A percentile compares a stretch with the other conserved stretches of the same genome.
Evolutionary conservation across 192 early-diverging fungal species (phyloP).

Genomic region (Coemansia erecta): DNA sequence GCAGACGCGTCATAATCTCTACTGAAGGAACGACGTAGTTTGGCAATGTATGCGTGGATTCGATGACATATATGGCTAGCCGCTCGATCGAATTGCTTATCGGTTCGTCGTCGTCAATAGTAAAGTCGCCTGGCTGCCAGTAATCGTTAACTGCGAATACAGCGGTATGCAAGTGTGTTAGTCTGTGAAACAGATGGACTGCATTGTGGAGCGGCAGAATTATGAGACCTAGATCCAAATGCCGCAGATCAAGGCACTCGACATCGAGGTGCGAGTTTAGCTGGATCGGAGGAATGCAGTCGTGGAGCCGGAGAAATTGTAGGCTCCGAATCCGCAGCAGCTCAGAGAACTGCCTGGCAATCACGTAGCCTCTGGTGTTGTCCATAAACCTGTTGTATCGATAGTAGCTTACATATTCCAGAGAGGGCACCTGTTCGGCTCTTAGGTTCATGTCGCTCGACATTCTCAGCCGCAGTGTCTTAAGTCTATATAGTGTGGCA

Average conservation of each 20-base stretch:
- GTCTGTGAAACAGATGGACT: neutral
- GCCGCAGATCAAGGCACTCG: slow-evolving; percentile 3
- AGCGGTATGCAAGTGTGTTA: slow-evolving; percentile 13
- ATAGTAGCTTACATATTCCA: slow-evolving; percentile 17
- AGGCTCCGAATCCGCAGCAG: slow-evolving; percentile 9
- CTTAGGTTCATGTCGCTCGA: slow-evolving; percentile 11
- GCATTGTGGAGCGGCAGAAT: slow-evolving; percentile 11
- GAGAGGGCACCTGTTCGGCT: slow-evolving; percentile 1
- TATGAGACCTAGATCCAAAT: slow-evolving; percentile 22
- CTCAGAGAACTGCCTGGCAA: slow-evolving; percentile 8
- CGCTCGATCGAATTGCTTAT: too few relatives aligned
- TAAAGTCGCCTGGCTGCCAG: neutral
- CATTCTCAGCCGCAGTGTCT: neutral
- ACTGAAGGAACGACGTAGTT: too few relatives aligned
- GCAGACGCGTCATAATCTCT: too few relatives aligned
- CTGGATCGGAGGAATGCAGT: slow-evolving; percentile 18
- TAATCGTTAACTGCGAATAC: slow-evolving; percentile 13
- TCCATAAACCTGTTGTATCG: neutral
- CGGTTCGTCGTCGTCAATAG: too few relatives aligned
- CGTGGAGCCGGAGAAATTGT: slow-evolving; percentile 9
- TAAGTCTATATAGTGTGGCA: slow-evolving; percentile 9
- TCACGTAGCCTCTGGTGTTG: neutral
- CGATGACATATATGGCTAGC: too few relatives aligned
- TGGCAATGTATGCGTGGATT: too few relatives aligned
- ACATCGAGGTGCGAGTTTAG: neutral